Base-by-base conservation (phyloP, 805 yeast genomes). In the Candida fluviatilis region DNA sequence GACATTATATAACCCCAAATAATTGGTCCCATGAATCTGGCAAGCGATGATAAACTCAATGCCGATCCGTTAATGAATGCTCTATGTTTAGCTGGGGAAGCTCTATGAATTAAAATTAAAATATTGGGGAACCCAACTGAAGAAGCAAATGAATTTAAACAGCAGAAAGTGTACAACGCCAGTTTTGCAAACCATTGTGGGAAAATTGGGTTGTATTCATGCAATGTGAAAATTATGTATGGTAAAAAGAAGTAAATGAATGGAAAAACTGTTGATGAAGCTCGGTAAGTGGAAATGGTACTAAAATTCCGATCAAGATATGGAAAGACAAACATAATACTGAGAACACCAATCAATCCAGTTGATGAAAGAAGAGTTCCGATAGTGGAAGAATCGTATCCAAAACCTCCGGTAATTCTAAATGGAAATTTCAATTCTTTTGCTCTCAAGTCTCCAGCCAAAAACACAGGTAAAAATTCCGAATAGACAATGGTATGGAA, bases 1-100 rank as follows among this genome's bases (percentile, higher is more conserved):
- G 69, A 52, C 44, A 65, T 63, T 19, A 66, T 41, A 18, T 49
- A 59, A 4, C 84, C 84, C 80, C 82, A 78, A 1, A 62, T 23
- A 5, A 78, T 51, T 0, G 85, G 86, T 3, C 78, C 84, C 1
- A 72, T 32, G 37, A 73, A 78, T 46, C 85, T 58, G 1, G 84
- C 81, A 25, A 73, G 54, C 1, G 85, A 71, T 14, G 73, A 57
- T 27, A 71, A 63, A 29, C 79, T 71, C 53, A 78, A 68, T 3
- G 80, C 65, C 13, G 76, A 66, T 11, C 82, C 80, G 50, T 80
- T 80, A 39, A 80, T 69, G 47, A 75, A 69, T 1, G 82, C 83
- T 34, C 82, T 64, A 45, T 78, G 73, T 43, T 71, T 63, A 16
- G 76, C 66, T 10, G 71, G 71, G 1, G 82, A 69, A 5, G 76